These are phyloP conservation scores for Umbilicaria muhlenbergii DNA, from an alignment of 495 filamentous ascomycete genomes.

Conservation along the genomic window DNA sequence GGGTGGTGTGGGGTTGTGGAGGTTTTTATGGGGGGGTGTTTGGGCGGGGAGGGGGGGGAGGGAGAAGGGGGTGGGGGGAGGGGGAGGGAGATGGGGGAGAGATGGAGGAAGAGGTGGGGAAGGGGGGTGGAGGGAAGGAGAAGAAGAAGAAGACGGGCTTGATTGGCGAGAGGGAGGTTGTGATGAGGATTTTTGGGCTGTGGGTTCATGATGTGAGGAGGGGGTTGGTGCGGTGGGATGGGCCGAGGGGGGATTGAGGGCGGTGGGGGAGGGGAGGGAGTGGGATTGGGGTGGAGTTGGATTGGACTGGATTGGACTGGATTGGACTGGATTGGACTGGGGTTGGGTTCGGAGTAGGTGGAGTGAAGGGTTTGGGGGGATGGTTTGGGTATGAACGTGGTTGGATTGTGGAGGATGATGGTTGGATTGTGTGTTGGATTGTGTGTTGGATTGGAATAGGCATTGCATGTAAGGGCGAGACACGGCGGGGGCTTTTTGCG, in stretches of 20 bases:
- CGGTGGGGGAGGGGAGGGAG: no score
- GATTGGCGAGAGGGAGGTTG: conserved; percentile 3
- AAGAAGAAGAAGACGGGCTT: conserved; percentile 4
- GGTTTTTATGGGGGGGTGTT: conserved; percentile 2
- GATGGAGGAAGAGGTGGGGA: conserved; percentile 1
- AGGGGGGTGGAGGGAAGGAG: conserved; percentile 3
- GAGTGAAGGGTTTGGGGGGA: no score
- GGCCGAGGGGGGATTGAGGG: not conserved
- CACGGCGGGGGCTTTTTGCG: no score
- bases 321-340: no score
- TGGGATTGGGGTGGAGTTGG: no score
- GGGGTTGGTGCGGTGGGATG: conserved; percentile 3
- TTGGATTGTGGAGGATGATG: no score
- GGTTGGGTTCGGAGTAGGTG: no score
- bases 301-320: no score
- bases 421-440: no score
- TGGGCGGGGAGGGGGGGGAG: conserved; percentile 4
- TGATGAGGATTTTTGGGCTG: not conserved
- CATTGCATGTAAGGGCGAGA: no score
- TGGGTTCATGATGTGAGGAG: conserved; percentile 6
- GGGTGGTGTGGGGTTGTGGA: conserved; percentile 7
- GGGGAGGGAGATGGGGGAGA: conserved; percentile 4
- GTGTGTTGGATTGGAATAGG: no score
- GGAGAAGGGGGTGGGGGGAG: not conserved
- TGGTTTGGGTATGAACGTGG: no score